A percentile compares a stretch with the other conserved stretches of the same genome.
Evolutionary conservation across 108 stramenopile genomes (phyloP).

Genomic region (Conticribra weissflogii): DNA sequence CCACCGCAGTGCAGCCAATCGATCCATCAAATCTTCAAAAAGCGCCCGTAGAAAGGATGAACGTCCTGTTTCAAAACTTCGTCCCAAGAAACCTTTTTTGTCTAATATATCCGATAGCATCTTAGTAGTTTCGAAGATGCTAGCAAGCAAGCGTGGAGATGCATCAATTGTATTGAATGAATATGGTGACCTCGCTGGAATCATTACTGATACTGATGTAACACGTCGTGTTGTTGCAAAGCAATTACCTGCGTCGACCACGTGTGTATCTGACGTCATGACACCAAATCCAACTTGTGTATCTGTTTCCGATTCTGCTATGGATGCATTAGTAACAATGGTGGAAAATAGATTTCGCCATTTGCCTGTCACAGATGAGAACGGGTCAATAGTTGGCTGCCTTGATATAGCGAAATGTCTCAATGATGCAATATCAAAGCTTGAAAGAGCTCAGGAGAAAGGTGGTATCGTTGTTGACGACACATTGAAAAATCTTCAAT

Average conservation of each 20-base stretch:
- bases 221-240: conserved; percentile 79
- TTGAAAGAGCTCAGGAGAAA: conserved; percentile 75
- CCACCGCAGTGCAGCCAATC: conserved; percentile 26
- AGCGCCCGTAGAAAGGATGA: conserved; percentile 4
- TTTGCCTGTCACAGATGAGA: conserved; percentile 88
- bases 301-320: conserved; percentile 74
- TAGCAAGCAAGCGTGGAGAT: conserved; percentile 68
- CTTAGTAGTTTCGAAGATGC: conserved; percentile 54
- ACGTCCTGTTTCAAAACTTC: conserved; percentile 53
- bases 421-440: conserved; percentile 91
- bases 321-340: conserved; percentile 92
- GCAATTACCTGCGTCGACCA: conserved; percentile 61
- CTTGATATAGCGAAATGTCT: conserved; percentile 95
- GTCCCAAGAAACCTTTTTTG: conserved; percentile 77
- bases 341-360: conserved; percentile 92
- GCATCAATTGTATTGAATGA: conserved; percentile 61
- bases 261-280: conserved; percentile 75
- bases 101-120: conserved; percentile 50
- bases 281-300: conserved; percentile 89
- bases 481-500: conserved; percentile 61
- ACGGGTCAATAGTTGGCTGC: conserved; percentile 83
- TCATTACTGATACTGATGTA: conserved; percentile 84
- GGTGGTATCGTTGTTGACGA: conserved; percentile 53
- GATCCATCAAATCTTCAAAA: conserved; percentile 16
- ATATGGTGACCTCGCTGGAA: conserved; percentile 73